Conservation (phyloP, 176 grass and related monocot species). For the Pontederia paniculata region DNA sequence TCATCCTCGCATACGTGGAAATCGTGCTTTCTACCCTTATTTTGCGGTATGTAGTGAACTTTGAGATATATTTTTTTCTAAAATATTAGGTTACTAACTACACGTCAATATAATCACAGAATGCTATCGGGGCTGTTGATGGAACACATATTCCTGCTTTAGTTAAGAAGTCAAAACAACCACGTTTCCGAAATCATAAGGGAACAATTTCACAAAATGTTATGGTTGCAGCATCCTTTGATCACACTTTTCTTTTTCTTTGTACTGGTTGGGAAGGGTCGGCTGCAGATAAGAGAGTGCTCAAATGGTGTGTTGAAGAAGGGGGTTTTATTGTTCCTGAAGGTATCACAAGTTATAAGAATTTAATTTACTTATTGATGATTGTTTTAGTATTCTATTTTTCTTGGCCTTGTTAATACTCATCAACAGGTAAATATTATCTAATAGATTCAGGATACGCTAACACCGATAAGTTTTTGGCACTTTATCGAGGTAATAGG, state of each 20-base stretch:
- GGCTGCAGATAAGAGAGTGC: background rate
- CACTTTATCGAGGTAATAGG: no score
- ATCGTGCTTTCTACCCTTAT: background rate
- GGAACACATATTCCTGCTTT: background rate
- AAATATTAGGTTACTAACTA: background rate
- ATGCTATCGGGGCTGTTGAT: background rate
- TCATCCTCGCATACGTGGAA: background rate
- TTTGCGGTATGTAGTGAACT: background rate
- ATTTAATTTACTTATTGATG: no score
- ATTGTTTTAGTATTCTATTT: no score
- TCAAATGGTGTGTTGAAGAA: background rate
- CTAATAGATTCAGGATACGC: background rate
- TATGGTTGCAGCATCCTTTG: background rate
- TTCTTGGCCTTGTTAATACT: no score
- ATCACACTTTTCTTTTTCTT: background rate
- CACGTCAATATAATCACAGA: background rate
- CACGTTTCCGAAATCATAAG: background rate
- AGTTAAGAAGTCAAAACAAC: background rate
- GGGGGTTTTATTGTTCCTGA: background rate
- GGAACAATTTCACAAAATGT: background rate
- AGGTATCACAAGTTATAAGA: no score
- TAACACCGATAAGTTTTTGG: background rate
- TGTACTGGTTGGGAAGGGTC: background rate
- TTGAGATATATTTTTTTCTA: background rate
- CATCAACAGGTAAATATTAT: no score